phyloP scores from a whole-genome alignment of 78 protist species.

The Dictyostelium intermedium region DNA sequence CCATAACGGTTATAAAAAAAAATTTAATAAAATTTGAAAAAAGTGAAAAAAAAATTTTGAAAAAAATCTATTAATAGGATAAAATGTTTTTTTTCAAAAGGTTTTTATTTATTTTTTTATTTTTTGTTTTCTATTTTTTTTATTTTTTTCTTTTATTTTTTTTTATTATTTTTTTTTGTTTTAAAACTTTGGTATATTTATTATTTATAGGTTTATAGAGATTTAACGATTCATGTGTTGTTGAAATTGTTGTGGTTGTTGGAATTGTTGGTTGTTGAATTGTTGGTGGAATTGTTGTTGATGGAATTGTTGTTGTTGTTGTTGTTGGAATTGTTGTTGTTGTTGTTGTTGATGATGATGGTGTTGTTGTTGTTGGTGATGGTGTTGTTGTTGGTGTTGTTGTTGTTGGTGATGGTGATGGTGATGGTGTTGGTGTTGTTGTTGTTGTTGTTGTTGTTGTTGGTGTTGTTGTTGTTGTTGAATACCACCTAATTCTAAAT shows the following conservation, averaged over 20 bases:
- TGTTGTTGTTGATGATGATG: not conserved
- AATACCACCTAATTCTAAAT: constrained; percentile 10
- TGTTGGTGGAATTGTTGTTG: too few species aligned
- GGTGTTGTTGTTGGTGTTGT: not conserved
- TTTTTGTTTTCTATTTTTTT: not conserved
- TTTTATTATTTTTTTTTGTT: not conserved
- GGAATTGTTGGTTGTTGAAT: not conserved
- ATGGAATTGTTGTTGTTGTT: not conserved
- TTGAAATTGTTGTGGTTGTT: not conserved
- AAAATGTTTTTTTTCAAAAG: not conserved
- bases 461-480: not conserved
- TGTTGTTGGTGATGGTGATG: not conserved
- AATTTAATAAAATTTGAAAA: not conserved
- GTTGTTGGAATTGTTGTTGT: not conserved
- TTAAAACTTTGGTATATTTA: not conserved
- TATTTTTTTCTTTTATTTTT: not conserved
- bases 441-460: not conserved
- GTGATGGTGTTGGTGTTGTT: not conserved
- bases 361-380: not conserved
- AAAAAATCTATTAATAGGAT: not conserved
- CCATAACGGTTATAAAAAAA: not conserved
- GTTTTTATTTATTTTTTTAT: not conserved
- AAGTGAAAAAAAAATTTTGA: not conserved
- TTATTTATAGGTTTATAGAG: not conserved
- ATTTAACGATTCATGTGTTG: not conserved